Percentiles rank a stretch among this genome's conserved stretches.
Conservation (phyloP, 2,329 filamentous ascomycete species). For the Alternaria sp. region DNA sequence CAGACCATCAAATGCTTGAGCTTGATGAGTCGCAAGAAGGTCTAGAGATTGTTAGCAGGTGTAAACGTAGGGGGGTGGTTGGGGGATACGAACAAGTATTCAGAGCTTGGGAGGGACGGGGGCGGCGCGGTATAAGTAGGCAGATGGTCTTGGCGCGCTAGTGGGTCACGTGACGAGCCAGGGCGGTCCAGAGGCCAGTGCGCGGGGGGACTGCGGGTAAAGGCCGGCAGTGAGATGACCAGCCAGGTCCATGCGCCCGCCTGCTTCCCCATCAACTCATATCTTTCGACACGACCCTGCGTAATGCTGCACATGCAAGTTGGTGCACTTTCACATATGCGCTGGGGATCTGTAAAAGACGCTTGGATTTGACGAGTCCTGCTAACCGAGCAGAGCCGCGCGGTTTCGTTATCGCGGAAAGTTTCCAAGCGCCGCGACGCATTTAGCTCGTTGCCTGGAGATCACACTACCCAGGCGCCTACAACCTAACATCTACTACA, state of each 20-base stretch:
- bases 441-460: neutral
- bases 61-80: neutral
- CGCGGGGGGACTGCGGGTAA: neutral
- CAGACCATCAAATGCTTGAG: slow-evolving; percentile 38
- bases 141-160: neutral
- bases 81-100: neutral
- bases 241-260: neutral
- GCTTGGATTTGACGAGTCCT: neutral
- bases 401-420: neutral
- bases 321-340: neutral
- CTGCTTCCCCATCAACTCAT: neutral
- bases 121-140: neutral
- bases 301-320: neutral
- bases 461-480: neutral
- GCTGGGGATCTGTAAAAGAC: neutral
- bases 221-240: neutral
- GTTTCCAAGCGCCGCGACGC: neutral
- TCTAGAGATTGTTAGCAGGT: neutral
- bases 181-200: neutral
- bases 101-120: neutral
- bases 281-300: neutral
- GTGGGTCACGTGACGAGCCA: neutral
- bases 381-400: neutral
- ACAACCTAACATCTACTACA: neutral
- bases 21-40: slow-evolving; percentile 19